A percentile compares a stretch with the other conserved stretches of the same genome.
Evolutionary conservation across 2,329 filamentous ascomycete species (phyloP).

Genomic region (Ceratocystis smalleyi): DNA sequence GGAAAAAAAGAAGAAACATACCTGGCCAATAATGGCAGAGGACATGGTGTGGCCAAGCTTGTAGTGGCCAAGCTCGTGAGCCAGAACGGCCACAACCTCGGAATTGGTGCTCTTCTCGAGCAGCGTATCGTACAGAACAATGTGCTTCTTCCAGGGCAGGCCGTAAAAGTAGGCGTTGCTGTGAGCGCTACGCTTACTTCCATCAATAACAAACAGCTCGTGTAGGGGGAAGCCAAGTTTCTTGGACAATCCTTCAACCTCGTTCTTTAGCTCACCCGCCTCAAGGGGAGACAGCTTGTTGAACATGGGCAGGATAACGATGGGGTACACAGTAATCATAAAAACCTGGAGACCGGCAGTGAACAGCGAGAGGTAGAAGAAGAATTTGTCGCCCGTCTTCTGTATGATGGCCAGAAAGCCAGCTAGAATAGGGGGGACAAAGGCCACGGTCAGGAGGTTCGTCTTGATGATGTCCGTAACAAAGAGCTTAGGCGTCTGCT

Average conservation of each 20-base stretch:
- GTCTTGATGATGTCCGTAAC: conserved; percentile 83
- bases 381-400: conserved; percentile 85
- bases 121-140: conserved; percentile 95
- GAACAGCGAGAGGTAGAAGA: conserved; percentile 96
- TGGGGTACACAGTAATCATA: conserved; percentile 91
- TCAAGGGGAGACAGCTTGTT: conserved; percentile 93
- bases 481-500: conserved; percentile 82
- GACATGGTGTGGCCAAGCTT: conserved; percentile 73
- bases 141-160: conserved; percentile 98
- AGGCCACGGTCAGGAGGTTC: conserved; percentile 61
- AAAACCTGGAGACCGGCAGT: conserved; percentile 78
- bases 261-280: conserved; percentile 71
- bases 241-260: conserved; percentile 69
- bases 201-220: conserved; percentile 88
- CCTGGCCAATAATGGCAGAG: conserved; percentile 31
- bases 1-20: conserved; percentile 68
- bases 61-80: conserved; percentile 96
- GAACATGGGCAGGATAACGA: conserved; percentile 86
- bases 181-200: conserved; percentile 73
- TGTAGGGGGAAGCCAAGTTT: conserved; percentile 81
- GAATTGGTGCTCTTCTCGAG: conserved; percentile 87
- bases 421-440: conserved; percentile 77
- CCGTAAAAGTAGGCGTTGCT: conserved; percentile 94
- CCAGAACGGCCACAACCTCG: conserved; percentile 87
- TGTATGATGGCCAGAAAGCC: conserved; percentile 89